These are phyloP conservation scores for Debaryomyces psychrophilus DNA, from an alignment of 1,139 yeast species.

Conservation along the genomic window DNA sequence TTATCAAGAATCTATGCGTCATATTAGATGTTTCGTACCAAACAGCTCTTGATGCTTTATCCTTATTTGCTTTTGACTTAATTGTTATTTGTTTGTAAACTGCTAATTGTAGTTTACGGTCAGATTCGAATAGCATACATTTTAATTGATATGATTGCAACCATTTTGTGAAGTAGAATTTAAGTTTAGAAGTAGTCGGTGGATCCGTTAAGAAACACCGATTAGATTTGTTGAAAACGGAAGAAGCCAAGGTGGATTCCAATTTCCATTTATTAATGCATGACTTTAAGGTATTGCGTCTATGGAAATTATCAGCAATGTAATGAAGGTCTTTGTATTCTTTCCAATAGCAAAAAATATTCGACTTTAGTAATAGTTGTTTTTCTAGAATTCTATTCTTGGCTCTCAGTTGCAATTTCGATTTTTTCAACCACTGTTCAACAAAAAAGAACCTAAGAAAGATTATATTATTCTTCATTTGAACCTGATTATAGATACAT, in stretches of 20 bases:
- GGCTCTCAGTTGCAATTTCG: slow-evolving; percentile 13
- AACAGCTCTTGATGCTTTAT: neutral
- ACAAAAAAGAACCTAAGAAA: slow-evolving; percentile 19
- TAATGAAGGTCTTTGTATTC: slow-evolving; percentile 10
- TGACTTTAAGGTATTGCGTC: slow-evolving; percentile 11
- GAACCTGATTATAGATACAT: slow-evolving; percentile 12
- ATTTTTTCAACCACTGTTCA: slow-evolving; percentile 21
- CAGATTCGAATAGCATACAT: neutral
- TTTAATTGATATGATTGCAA: slow-evolving; percentile 1
- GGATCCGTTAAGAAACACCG: neutral
- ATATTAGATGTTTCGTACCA: neutral
- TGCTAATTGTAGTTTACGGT: neutral
- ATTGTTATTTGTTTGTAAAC: neutral
- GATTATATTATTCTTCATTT: slow-evolving; percentile 10
- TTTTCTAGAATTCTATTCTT: slow-evolving; percentile 5
- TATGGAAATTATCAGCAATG: slow-evolving; percentile 17
- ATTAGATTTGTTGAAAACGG: neutral
- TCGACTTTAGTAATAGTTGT: slow-evolving; percentile 11
- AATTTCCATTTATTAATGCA: slow-evolving; percentile 22
- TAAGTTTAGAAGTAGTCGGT: neutral
- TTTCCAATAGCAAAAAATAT: slow-evolving; percentile 22
- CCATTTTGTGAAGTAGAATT: neutral
- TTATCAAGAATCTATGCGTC: slow-evolving; percentile 4
- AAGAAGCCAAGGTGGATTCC: neutral
- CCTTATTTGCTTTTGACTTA: neutral